phyloP scores from a whole-genome alignment of 2,329 filamentous ascomycete genomes.

The Talaromyces sp. region DNA sequence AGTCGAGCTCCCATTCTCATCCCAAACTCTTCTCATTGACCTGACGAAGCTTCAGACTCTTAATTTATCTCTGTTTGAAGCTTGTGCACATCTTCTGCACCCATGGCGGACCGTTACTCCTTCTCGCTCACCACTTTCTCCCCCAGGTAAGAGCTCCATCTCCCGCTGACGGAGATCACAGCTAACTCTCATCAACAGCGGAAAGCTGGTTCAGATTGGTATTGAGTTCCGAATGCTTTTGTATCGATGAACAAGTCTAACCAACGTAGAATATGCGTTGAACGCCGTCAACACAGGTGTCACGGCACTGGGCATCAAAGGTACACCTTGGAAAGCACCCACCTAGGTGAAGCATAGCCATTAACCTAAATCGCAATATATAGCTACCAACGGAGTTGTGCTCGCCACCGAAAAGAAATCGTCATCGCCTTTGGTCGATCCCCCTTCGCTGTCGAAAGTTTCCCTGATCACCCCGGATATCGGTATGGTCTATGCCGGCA shows the following conservation, averaged over 20 bases:
- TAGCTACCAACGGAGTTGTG: constrained; percentile 97
- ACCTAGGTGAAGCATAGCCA: background rate
- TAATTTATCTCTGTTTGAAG: constrained; percentile 8
- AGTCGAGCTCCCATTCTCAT: constrained; percentile 20
- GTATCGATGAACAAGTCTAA: constrained; percentile 12
- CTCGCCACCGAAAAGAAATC: constrained; percentile 99
- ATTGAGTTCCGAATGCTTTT: constrained; percentile 19
- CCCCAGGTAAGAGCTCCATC: constrained; percentile 68
- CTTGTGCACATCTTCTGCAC: constrained; percentile 22
- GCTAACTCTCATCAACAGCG: constrained; percentile 58
- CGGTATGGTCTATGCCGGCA: constrained; percentile 98
- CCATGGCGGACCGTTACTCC: constrained; percentile 97
- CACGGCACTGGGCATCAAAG: constrained; percentile 97
- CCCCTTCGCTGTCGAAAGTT: constrained; percentile 92
- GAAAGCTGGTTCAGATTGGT: constrained; percentile 99
- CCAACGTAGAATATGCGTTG: constrained; percentile 81
- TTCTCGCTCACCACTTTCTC: constrained; percentile 99
- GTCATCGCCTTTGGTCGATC: constrained; percentile 92
- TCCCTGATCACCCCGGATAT: constrained; percentile 98
- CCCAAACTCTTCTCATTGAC: constrained; percentile 7
- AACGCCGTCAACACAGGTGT: constrained; percentile 99
- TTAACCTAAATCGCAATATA: background rate
- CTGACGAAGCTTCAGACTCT: constrained; percentile 1
- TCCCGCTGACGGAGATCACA: constrained; percentile 13
- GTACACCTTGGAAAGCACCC: constrained; percentile 43